Evolutionary conservation across 2,329 filamentous ascomycete genomes (phyloP).

Genomic region (Monosporascus sp.): DNA sequence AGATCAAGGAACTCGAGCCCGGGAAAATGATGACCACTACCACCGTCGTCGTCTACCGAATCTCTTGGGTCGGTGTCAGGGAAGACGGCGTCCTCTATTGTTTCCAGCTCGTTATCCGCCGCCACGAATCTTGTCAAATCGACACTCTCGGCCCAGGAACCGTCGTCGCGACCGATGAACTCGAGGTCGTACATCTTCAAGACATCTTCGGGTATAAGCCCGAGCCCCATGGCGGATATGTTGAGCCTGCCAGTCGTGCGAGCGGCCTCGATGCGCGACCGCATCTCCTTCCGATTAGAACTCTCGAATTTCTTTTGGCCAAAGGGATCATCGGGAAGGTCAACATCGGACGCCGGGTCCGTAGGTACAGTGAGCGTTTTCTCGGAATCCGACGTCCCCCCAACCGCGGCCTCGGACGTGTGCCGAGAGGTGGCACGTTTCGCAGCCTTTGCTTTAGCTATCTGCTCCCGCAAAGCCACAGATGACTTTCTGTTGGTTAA

Average conservation of each 20-base stretch:
- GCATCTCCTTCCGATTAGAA: conserved; percentile 60
- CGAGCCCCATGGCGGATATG: conserved; percentile 77
- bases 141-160: conserved; percentile 86
- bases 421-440: conserved; percentile 50
- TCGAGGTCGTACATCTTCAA: conserved; percentile 86
- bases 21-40: conserved; percentile 70
- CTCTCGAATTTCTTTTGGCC: conserved; percentile 57
- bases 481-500: conserved; percentile 61
- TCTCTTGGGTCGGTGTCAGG: conserved; percentile 61
- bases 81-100: conserved; percentile 69
- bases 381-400: conserved; percentile 13
- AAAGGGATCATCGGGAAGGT: conserved; percentile 61
- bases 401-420: conserved; percentile 16
- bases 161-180: conserved; percentile 54
- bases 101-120: conserved; percentile 82
- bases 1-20: conserved; percentile 77
- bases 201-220: conserved; percentile 74
- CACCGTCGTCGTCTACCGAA: conserved; percentile 59
- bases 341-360: conserved; percentile 53
- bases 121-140: conserved; percentile 80
- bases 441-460: conserved; percentile 86
- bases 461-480: conserved; percentile 76
- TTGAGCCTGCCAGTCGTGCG: conserved; percentile 78
- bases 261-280: conserved; percentile 66
- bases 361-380: conserved; percentile 40